Percentiles rank a stretch among this genome's conserved stretches.
Evolutionary conservation across 192 early-diverging fungal genomes (phyloP).

Genomic region (Entomortierella lignicola): DNA sequence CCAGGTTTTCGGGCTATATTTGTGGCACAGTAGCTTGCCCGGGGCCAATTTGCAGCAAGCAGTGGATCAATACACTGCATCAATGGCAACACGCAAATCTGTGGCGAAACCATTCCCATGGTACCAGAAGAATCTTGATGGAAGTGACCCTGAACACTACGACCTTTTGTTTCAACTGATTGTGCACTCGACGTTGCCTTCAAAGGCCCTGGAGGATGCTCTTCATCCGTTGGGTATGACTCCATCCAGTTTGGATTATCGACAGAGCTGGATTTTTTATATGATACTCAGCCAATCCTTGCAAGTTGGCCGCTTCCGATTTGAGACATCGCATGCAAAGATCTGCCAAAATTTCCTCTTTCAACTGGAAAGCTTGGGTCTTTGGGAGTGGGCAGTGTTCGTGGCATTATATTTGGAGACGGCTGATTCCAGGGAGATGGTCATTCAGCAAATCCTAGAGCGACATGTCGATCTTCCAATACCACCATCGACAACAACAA

Average conservation of each 20-base stretch:
- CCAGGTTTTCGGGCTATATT: conserved; percentile 66
- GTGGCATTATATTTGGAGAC: conserved; percentile 74
- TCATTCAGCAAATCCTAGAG: conserved; percentile 56
- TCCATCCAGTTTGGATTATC: conserved; percentile 70
- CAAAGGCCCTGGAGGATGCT: conserved; percentile 66
- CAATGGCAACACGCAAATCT: conserved; percentile 17
- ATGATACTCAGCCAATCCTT: conserved; percentile 33
- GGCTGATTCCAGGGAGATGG: conserved; percentile 53
- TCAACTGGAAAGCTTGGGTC: conserved; percentile 79
- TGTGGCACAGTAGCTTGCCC: conserved; percentile 69
- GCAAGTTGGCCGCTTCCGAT: conserved; percentile 7
- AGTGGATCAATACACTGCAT: conserved; percentile 32
- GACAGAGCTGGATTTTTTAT: conserved; percentile 76
- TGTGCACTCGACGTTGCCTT: conserved; percentile 62
- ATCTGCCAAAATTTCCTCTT: conserved; percentile 71
- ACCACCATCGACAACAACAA: neutral
- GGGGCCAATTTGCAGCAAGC: conserved; percentile 50
- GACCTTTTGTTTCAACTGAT: conserved; percentile 85
- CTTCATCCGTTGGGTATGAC: conserved; percentile 71
- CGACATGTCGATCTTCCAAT: conserved; percentile 20
- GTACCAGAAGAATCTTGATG: conserved; percentile 28
- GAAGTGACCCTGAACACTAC: conserved; percentile 8
- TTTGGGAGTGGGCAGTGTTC: conserved; percentile 90
- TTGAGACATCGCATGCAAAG: conserved; percentile 54
- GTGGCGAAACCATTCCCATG: conserved; percentile 54